Base-by-base conservation (phyloP, 768 basidiomycete species). In the Naganishia kalamii region DNA sequence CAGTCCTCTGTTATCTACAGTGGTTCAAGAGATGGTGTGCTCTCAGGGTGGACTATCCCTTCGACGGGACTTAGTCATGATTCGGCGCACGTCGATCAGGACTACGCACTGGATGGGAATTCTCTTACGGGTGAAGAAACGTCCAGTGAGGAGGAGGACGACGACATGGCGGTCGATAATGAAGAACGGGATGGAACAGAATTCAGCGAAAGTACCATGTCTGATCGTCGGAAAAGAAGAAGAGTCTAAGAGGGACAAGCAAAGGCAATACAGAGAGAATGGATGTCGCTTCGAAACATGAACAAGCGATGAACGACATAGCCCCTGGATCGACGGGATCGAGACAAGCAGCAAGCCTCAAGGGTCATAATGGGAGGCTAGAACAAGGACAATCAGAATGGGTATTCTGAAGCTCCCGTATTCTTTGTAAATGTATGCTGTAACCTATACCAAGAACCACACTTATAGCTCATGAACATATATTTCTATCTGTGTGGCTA, bases 21-120 rank as follows among this genome's bases (percentile, higher is more conserved):
- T 17, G 75, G 74, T 3, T 77, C 74, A 23, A 74, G 74, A 69
- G 74, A 75, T 43, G 72, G 74, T 19, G 71, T 75, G 2, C 41
- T 77, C 7, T 73, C 70, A 12, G 75, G 73, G 5, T 77, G 75
- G 75, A 21, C 57, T 75, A 19, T 66, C 25, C 50, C 63, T 15
- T 44, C 73, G 33, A 60, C 65, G 32, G 35, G 51, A 32, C 59
- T 59, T 11, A 52, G 65, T 33, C 50, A 62, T 69, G 10, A 74
- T 73, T 7, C 71, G 75, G 66, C 69, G 65, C 6, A 71, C 69
- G 5, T 12, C 44, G 44, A 72, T 21, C 74, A 77, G 44, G 69
- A 73, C 47, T 74, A 72, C 35, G n/a, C n/a, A n/a, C n/a, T n/a
- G n/a, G 69, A 65, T 11, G 68, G 51, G 10, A 70, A 71, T 62